Percentiles rank a stretch among this genome's conserved stretches.
These are phyloP conservation scores for Dichomitus squalens DNA, from an alignment of 1,284 basidiomycete species.

Conservation along the genomic window DNA sequence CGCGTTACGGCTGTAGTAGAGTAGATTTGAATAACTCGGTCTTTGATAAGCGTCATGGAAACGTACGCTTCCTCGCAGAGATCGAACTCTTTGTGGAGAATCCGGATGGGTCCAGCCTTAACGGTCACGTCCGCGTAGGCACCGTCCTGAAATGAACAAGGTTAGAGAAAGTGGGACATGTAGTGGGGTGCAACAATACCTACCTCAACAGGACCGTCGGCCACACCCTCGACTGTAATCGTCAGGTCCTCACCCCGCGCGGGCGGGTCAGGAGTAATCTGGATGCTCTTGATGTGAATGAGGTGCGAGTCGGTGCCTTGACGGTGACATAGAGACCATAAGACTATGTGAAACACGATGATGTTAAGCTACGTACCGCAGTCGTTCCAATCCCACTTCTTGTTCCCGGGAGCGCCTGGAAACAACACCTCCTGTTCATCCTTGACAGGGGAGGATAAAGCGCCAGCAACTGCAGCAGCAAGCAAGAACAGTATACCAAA, in stretches of 20 bases:
- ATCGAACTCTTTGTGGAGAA: constrained; percentile 82
- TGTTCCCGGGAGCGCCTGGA: constrained; percentile 31
- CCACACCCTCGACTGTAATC: constrained; percentile 72
- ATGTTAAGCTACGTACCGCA: constrained; percentile 53
- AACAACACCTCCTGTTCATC: constrained; percentile 39
- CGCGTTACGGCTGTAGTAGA: constrained; percentile 55
- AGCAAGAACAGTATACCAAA: constrained; percentile 42
- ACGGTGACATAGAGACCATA: not conserved
- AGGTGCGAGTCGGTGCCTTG: constrained; percentile 51
- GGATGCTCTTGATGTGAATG: constrained; percentile 67
- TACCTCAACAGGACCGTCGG: constrained; percentile 67
- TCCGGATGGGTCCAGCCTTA: constrained; percentile 87
- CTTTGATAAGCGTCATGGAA: not conserved
- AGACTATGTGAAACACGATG: not conserved
- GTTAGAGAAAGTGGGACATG: constrained; percentile 1
- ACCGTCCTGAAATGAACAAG: constrained; percentile 57
- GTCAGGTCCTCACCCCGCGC: constrained; percentile 82
- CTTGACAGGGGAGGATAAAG: constrained; percentile 34
- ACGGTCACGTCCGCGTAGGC: constrained; percentile 86
- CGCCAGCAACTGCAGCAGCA: constrained; percentile 35
- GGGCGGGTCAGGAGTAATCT: constrained; percentile 81
- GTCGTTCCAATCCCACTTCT: constrained; percentile 55
- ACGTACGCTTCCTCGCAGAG: constrained; percentile 92
- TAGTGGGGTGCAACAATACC: not conserved
- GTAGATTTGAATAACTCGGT: constrained; percentile 3